Conservation (phyloP, 306 rosid genomes). For the Crataegus laevigata region DNA sequence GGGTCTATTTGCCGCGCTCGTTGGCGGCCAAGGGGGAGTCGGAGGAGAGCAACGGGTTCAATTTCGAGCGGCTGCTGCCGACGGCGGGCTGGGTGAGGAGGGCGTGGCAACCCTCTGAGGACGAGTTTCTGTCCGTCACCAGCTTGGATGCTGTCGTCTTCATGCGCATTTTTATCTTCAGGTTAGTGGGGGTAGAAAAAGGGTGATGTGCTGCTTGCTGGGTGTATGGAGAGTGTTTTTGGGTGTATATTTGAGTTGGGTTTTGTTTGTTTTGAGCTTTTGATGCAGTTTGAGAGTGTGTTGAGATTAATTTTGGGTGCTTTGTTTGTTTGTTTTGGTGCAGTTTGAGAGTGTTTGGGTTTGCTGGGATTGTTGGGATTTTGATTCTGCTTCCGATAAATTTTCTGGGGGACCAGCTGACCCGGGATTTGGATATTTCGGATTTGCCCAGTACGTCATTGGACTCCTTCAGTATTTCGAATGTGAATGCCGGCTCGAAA, state of each 20-base stretch:
- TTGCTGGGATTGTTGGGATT: slow-evolving; percentile 62
- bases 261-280: not conserved
- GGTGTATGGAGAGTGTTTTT: not conserved
- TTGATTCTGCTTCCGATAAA: slow-evolving; percentile 66
- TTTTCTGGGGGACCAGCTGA: slow-evolving; percentile 61
- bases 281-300: slow-evolving; percentile 49
- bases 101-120: slow-evolving; percentile 72
- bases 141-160: slow-evolving; percentile 77
- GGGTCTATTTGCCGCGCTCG: slow-evolving; percentile 60
- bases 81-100: slow-evolving; percentile 69
- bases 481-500: slow-evolving; percentile 69
- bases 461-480: slow-evolving; percentile 78
- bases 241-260: not conserved
- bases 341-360: slow-evolving; percentile 59
- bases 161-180: slow-evolving; percentile 66
- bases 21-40: slow-evolving; percentile 34
- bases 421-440: slow-evolving; percentile 32
- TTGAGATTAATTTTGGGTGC: not conserved
- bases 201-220: too few relatives aligned
- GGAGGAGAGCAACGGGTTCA: slow-evolving; percentile 35
- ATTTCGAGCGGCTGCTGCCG: slow-evolving; percentile 63
- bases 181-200: slow-evolving; percentile 28
- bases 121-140: slow-evolving; percentile 42
- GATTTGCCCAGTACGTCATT: slow-evolving; percentile 56
- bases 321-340: not conserved